These are phyloP conservation scores for Acanthamoeba lenticulata DNA, from an alignment of 208 protist species.

Conservation along the genomic window DNA sequence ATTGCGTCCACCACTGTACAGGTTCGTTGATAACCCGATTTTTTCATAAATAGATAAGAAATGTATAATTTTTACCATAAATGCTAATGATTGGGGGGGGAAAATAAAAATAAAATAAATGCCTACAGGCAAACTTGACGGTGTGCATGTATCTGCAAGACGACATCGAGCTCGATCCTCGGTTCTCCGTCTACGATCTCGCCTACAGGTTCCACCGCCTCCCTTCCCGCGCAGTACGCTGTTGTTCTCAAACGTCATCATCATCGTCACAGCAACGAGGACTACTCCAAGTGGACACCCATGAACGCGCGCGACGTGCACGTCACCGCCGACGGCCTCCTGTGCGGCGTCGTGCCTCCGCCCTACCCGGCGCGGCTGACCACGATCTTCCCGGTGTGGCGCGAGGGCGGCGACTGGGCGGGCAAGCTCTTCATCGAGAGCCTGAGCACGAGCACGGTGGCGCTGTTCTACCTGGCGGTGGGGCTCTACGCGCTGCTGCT, in stretches of 20 bases:
- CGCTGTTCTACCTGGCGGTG: conserved; percentile 19
- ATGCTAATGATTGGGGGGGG: too few relatives aligned
- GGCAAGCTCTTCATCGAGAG: conserved; percentile 15
- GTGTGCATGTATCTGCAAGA: neutral
- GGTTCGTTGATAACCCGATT: too few relatives aligned
- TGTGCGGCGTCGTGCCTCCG: neutral
- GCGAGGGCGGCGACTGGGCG: neutral
- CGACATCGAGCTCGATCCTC: neutral
- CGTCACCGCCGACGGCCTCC: neutral
- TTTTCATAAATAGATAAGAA: too few relatives aligned
- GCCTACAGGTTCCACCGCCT: neutral
- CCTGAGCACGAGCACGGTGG: conserved; percentile 1
- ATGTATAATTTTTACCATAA: too few relatives aligned
- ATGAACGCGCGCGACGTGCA: neutral
- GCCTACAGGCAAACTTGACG: neutral
- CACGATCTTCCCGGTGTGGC: neutral
- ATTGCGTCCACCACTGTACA: too few relatives aligned
- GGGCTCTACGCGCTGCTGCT: neutral
- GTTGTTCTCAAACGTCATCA: neutral
- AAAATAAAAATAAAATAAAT: too few relatives aligned
- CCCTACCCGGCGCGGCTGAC: neutral
- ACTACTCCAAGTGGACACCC: neutral
- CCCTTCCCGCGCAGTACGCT: neutral
- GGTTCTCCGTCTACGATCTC: neutral
- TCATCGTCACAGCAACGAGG: neutral